Conservation (phyloP, 306 rosid genomes). For the Cucurbita pepo region DNA sequence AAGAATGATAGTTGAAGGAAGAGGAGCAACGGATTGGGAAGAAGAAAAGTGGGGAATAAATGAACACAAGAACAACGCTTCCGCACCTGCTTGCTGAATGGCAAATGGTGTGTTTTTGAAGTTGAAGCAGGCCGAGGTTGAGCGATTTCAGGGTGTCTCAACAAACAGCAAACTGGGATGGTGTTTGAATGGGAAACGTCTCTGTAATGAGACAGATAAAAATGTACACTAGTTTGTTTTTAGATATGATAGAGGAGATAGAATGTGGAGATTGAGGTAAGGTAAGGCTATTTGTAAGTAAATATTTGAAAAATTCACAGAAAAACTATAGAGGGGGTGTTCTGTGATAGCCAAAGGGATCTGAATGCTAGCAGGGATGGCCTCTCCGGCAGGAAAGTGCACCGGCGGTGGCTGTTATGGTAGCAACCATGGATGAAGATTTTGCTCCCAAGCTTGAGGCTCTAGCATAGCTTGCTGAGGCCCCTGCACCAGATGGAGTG, state of each 20-base stretch:
- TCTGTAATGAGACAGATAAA: constrained; percentile 30
- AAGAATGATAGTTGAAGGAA: constrained; percentile 17
- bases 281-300: constrained; percentile 13
- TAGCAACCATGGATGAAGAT: constrained; percentile 81
- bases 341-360: background rate
- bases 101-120: constrained; percentile 21
- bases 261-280: constrained; percentile 9
- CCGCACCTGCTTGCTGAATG: constrained; percentile 72
- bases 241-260: constrained; percentile 17
- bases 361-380: constrained; percentile 41
- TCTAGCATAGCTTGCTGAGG: constrained; percentile 85
- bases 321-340: constrained; percentile 7
- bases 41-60: constrained; percentile 9
- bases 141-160: constrained; percentile 23
- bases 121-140: constrained; percentile 95
- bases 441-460: constrained; percentile 99
- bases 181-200: background rate
- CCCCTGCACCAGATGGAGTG: constrained; percentile 97
- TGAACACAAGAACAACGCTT: constrained; percentile 48
- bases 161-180: constrained; percentile 18
- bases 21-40: constrained; percentile 15
- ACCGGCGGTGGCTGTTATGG: constrained; percentile 76
- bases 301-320: constrained; percentile 15
- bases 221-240: constrained; percentile 71
- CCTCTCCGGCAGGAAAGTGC: constrained; percentile 73